Percentiles rank a stretch among this genome's conserved stretches.
phyloP scores from a whole-genome alignment of 768 basidiomycete genomes.

The Leccinum obscurum region DNA sequence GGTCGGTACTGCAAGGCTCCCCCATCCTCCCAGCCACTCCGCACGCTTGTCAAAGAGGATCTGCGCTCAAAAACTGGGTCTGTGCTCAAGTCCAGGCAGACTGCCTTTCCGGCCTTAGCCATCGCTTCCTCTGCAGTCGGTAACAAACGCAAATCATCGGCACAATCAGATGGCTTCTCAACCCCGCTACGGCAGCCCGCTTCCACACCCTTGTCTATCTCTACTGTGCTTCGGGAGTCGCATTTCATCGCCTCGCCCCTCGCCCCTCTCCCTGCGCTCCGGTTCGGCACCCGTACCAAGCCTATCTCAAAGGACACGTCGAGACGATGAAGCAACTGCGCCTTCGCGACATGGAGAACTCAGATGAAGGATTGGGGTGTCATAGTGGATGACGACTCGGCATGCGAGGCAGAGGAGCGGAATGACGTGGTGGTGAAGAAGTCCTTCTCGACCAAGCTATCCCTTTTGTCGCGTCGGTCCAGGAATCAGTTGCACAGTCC shows the following conservation, averaged over 20 bases:
- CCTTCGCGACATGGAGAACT: slow-evolving; percentile 49
- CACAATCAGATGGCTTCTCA: slow-evolving; percentile 30
- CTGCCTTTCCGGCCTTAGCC: slow-evolving; percentile 15
- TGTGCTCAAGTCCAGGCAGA: slow-evolving; percentile 33
- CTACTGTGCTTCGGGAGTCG: slow-evolving; percentile 34
- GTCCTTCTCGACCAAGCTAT: slow-evolving; percentile 32
- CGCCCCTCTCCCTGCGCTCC: slow-evolving; percentile 34
- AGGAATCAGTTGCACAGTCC: slow-evolving; percentile 32
- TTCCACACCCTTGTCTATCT: slow-evolving; percentile 40
- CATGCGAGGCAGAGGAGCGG: slow-evolving; percentile 49
- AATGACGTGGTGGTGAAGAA: slow-evolving; percentile 32
- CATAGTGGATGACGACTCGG: slow-evolving; percentile 49
- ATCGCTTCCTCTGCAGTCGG: slow-evolving; percentile 44
- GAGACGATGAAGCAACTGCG: slow-evolving; percentile 63
- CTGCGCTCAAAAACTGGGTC: slow-evolving; percentile 23
- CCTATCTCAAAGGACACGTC: slow-evolving; percentile 45
- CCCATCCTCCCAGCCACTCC: slow-evolving; percentile 49
- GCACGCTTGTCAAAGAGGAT: slow-evolving; percentile 58
- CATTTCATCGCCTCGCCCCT: slow-evolving; percentile 37
- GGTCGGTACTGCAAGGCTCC: slow-evolving; percentile 30
- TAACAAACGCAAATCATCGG: slow-evolving; percentile 64
- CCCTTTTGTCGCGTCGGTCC: slow-evolving; percentile 26
- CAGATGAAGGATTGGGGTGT: slow-evolving; percentile 45
- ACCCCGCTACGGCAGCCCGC: slow-evolving; percentile 42
- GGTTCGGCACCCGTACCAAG: slow-evolving; percentile 25